Evolutionary conservation across 2,329 filamentous ascomycete genomes (phyloP), one percentile per base, ranked within the genome.

Genomic region (Hirsutella thompsonii): DNA sequence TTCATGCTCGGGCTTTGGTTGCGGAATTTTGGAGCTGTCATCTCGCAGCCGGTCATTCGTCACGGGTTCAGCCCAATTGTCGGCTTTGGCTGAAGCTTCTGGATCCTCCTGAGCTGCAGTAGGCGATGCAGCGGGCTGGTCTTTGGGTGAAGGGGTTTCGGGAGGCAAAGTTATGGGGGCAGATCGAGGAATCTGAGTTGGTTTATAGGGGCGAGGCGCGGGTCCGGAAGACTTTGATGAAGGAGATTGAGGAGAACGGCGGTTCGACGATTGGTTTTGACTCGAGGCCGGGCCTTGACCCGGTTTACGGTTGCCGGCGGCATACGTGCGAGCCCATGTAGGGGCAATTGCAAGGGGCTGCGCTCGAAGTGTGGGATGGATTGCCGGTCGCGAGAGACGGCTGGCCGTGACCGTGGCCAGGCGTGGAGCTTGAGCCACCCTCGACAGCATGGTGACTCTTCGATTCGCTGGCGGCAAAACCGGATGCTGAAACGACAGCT

Each of bases 391-490:
- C 37, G 56, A 48, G 36, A 55, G 45, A 37, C 52, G 55, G 41
- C 14, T 19, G 32, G 32, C 14, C n/a, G 53, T 49, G 37, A 50
- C 48, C 51, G 54, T 50, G 49, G 54, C 58, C 50, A 60, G 50
- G 47, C 56, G 50, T 43, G 57, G 52, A 43, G 55, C 54, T 46
- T 52, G 53, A 47, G 53, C 56, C 48, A 57, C 48, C 55, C 54
- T 48, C 21, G 55, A 58, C 53, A 68, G 46, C 48, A 74, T 74
- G 41, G 44, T 36, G 29, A 21, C 21, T 26, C 23, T 6, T 26
- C 33, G 23, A 11, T 6, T 6, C 23, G 23, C 23, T 6, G 23
- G 23, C 23, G 23, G 23, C 23, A n/a, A n/a, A n/a, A n/a, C n/a
- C n/a, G n/a, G n/a, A n/a, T n/a, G n/a, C n/a, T n/a, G n/a, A n/a